These are phyloP conservation scores for Aspergillus campestris DNA, from an alignment of 495 filamentous ascomycete genomes.

Conservation along the genomic window DNA sequence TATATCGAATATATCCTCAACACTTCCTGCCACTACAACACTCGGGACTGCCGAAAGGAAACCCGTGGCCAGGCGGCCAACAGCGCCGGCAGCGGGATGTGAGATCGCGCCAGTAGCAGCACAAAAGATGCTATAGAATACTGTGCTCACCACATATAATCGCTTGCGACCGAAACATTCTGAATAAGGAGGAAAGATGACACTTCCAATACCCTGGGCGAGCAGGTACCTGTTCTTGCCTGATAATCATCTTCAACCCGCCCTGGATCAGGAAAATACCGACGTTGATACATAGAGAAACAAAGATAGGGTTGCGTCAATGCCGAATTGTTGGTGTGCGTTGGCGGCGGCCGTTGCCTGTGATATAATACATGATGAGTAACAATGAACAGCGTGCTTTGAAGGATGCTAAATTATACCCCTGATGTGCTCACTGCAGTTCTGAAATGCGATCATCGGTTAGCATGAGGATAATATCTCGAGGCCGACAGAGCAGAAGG, in stretches of 20 bases:
- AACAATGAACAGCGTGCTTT: background rate
- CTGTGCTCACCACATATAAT: conserved; percentile 33
- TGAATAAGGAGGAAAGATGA: conserved; percentile 39
- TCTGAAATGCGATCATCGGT: conserved; percentile 6
- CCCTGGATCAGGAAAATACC: conserved; percentile 1
- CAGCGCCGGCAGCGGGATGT: conserved; percentile 17
- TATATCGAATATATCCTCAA: conserved; percentile 42
- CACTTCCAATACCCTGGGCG: conserved; percentile 36
- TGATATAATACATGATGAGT: conserved; percentile 1
- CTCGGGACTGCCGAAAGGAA: conserved; percentile 39
- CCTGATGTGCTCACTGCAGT: conserved; percentile 23
- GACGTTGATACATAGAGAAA: conserved; percentile 24
- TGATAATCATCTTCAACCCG: conserved; percentile 7
- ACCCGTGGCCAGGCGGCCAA: conserved; percentile 34
- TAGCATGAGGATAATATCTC: background rate
- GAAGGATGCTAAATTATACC: conserved; percentile 3
- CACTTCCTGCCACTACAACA: conserved; percentile 35
- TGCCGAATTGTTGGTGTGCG: conserved; percentile 12
- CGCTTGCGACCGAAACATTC: conserved; percentile 39
- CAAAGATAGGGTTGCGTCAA: conserved; percentile 10
- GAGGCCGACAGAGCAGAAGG: background rate
- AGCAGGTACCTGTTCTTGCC: conserved; percentile 24
- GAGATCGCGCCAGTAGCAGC: conserved; percentile 25
- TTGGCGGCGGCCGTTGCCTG: conserved; percentile 16
- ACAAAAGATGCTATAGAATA: conserved; percentile 28